Conservation (phyloP, 192 early-diverging fungal species). For the Umbelopsis sp. region DNA sequence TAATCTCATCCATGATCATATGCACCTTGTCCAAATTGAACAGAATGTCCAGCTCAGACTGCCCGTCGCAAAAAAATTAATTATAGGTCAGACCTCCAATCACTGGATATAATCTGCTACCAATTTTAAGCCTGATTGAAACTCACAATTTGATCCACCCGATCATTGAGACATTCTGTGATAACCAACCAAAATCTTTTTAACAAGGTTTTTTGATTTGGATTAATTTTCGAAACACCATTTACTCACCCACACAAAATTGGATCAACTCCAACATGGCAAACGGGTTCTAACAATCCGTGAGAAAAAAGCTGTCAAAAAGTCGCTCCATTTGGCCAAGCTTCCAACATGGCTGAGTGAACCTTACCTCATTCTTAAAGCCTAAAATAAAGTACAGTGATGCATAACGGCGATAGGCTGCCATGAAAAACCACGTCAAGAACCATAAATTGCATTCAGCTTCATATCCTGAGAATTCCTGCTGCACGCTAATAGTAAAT, state of each 20-base stretch:
- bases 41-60: slow-evolving; percentile 49
- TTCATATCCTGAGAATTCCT: no score
- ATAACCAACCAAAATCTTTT: background rate
- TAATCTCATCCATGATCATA: slow-evolving; percentile 41
- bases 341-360: background rate
- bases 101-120: no score
- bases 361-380: slow-evolving; percentile 34
- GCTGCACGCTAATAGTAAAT: background rate
- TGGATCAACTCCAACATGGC: slow-evolving; percentile 16
- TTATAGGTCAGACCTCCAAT: no score
- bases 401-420: slow-evolving; percentile 40
- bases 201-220: background rate
- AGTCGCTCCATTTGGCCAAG: slow-evolving; percentile 16
- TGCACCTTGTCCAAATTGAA: slow-evolving; percentile 46
- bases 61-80: background rate
- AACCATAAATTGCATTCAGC: background rate
- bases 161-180: slow-evolving; percentile 9
- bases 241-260: slow-evolving; percentile 20
- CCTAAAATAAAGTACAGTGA: slow-evolving; percentile 43
- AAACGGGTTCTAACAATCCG: slow-evolving; percentile 23
- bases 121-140: no score
- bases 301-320: slow-evolving; percentile 23
- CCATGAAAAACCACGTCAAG: background rate
- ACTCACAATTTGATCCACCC: slow-evolving; percentile 1
- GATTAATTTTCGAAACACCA: no score